Percentiles rank a stretch among this genome's conserved stretches.
phyloP scores from a whole-genome alignment of 176 grass and related monocot species.

The Tillandsia leiboldiana region DNA sequence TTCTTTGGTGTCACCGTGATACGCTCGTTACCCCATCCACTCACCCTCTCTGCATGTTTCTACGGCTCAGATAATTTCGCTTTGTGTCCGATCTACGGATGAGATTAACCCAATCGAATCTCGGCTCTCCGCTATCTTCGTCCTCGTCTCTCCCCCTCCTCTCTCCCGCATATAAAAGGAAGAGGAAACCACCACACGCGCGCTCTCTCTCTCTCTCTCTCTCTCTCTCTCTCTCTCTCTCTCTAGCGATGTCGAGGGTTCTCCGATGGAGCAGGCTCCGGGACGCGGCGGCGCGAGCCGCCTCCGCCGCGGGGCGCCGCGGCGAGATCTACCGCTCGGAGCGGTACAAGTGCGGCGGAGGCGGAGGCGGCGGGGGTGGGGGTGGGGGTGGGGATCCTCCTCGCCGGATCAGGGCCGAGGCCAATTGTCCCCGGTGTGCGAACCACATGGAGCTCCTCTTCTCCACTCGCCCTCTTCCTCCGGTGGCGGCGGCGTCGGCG shows the following conservation, averaged over 20 bases:
- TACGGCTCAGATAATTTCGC: neutral
- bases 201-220: neutral
- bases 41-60: neutral
- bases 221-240: slow-evolving; percentile 8
- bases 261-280: slow-evolving; percentile 21
- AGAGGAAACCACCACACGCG: slow-evolving; percentile 10
- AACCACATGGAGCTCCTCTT: slow-evolving; percentile 47
- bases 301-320: slow-evolving; percentile 10
- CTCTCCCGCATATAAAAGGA: slow-evolving; percentile 27
- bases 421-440: slow-evolving; percentile 56
- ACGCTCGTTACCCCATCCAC: too few relatives aligned
- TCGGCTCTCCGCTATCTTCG: neutral
- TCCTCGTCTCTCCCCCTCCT: neutral
- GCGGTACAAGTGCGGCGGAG: slow-evolving; percentile 4
- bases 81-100: slow-evolving; percentile 17
- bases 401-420: slow-evolving; percentile 44
- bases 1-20: too few relatives aligned
- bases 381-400: neutral
- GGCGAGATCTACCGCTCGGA: slow-evolving; percentile 3
- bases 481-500: neutral
- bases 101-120: slow-evolving; percentile 48
- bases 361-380: neutral
- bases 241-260: slow-evolving; percentile 8
- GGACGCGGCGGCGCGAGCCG: slow-evolving; percentile 23
- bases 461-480: slow-evolving; percentile 25